phyloP scores from a whole-genome alignment of 331 rosid genomes.

The Pyrus hybrid region DNA sequence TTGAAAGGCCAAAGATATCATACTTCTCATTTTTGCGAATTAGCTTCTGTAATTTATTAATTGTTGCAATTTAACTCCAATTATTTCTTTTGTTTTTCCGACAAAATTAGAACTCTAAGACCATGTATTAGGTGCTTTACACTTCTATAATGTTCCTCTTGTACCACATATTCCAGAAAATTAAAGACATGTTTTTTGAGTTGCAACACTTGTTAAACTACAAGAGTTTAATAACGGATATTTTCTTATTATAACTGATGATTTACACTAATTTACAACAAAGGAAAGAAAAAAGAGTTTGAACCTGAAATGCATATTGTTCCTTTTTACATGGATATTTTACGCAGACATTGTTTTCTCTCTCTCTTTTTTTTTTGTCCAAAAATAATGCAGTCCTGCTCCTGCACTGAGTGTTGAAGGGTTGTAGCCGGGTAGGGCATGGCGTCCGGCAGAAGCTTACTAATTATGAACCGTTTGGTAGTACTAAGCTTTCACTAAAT shows the following conservation, averaged over 20 bases:
- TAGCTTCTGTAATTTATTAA: too few species aligned
- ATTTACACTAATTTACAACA: background rate
- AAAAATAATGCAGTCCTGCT: background rate
- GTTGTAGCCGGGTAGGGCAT: background rate
- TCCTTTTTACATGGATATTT: too few species aligned
- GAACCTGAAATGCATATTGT: too few species aligned
- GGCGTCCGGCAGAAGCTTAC: background rate
- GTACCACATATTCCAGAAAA: background rate
- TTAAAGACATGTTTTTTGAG: background rate
- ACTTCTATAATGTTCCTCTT: background rate
- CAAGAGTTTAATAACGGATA: background rate
- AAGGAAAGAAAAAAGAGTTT: too few species aligned
- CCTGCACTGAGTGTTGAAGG: background rate
- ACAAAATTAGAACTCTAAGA: background rate
- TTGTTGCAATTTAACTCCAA: too few species aligned
- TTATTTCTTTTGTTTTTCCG: too few species aligned
- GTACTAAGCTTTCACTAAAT: background rate
- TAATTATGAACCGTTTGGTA: background rate
- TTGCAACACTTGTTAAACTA: background rate
- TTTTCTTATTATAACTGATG: too few species aligned
- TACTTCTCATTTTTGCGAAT: too few species aligned
- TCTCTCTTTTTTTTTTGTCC: too few species aligned
- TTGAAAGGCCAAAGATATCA: too few species aligned
- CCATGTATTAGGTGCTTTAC: background rate
- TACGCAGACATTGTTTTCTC: too few species aligned